Percentiles rank a stretch among this genome's conserved stretches.
These are phyloP conservation scores for Dictyostelium firmibasis DNA, from an alignment of 78 protist genomes.

Conservation along the genomic window DNA sequence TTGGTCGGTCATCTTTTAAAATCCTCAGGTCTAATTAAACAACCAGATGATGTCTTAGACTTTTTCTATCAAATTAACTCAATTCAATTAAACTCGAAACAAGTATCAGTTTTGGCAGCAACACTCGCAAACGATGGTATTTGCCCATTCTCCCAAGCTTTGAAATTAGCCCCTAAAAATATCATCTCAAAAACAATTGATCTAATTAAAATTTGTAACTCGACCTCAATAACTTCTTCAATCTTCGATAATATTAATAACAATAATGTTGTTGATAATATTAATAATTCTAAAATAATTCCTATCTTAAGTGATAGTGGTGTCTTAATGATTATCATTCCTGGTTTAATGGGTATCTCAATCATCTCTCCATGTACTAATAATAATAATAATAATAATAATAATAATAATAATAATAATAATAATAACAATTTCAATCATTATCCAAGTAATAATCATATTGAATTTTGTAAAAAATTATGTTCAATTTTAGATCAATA, in stretches of 20 bases:
- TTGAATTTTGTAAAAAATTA: constrained; percentile 27
- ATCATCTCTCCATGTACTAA: background rate
- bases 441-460: constrained; percentile 15
- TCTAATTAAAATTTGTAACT: background rate
- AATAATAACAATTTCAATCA: background rate
- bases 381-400: background rate
- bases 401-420: background rate
- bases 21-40: constrained; percentile 20
- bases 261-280: no score
- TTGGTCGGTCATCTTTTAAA: constrained; percentile 42
- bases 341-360: constrained; percentile 55
- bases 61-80: constrained; percentile 60
- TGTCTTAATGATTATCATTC: constrained; percentile 36
- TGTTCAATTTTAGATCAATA: background rate
- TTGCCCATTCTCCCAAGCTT: background rate
- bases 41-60: constrained; percentile 46
- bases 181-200: background rate
- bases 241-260: background rate
- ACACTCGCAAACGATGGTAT: constrained; percentile 46
- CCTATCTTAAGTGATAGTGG: constrained; percentile 42
- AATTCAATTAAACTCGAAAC: constrained; percentile 35
- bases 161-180: background rate
- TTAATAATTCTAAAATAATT: background rate
- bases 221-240: background rate
- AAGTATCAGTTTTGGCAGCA: constrained; percentile 42